These are phyloP conservation scores for Suhomyces sp. DNA, from an alignment of 805 yeast species.

Conservation along the genomic window DNA sequence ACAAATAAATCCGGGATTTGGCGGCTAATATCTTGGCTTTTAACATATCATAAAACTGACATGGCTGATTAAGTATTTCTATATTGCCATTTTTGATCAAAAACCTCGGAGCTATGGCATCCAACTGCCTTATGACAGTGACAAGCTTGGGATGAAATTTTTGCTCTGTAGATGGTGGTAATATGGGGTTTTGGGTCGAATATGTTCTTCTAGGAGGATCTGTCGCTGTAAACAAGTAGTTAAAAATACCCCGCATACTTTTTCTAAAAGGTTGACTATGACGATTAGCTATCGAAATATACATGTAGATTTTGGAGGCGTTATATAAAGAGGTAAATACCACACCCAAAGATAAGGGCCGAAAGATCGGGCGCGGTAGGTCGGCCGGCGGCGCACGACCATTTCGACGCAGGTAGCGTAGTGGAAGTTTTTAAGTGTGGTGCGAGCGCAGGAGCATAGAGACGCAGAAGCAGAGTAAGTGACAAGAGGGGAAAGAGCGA, in stretches of 20 bases:
- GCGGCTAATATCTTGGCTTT: constrained; percentile 64
- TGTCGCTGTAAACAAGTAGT: constrained; percentile 18
- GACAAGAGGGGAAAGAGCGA: neutral
- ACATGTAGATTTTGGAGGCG: constrained; percentile 1
- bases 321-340: neutral
- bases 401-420: neutral
- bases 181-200: constrained; percentile 28
- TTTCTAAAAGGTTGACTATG: neutral
- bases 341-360: neutral
- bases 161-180: constrained; percentile 16
- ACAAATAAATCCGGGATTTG: constrained; percentile 65
- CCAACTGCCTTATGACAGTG: constrained; percentile 50
- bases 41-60: constrained; percentile 64
- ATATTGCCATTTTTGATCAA: constrained; percentile 54
- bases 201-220: constrained; percentile 10
- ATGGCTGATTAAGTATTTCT: constrained; percentile 62
- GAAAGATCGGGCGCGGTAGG: neutral
- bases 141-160: constrained; percentile 45
- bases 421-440: neutral
- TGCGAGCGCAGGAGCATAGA: neutral
- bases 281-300: neutral
- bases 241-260: constrained; percentile 27
- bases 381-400: constrained; percentile 2
- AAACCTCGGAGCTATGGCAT: constrained; percentile 67
- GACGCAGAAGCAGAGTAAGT: neutral